Conservation (phyloP, 441 rosid species). For the Jatropha multifida region DNA sequence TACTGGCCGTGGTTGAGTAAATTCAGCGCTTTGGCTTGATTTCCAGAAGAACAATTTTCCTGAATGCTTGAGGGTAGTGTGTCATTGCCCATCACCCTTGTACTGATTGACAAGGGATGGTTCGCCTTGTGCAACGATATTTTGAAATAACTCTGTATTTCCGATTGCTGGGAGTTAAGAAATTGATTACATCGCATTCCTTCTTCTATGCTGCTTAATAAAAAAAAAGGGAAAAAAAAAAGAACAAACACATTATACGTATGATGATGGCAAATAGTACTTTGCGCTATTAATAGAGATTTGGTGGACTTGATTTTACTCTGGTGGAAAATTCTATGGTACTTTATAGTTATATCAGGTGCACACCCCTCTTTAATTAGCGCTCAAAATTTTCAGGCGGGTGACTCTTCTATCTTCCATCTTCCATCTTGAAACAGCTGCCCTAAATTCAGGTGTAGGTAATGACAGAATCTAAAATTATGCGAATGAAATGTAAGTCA, state of each 20-base stretch:
- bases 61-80: not conserved
- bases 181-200: not conserved
- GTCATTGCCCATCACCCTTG: not conserved
- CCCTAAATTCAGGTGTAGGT: no score
- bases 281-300: not conserved
- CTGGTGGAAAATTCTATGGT: not conserved
- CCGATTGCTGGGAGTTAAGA: not conserved
- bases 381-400: not conserved
- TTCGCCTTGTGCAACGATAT: not conserved
- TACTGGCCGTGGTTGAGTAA: constrained; percentile 79
- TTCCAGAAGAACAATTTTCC: not conserved
- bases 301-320: not conserved
- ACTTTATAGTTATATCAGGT: not conserved
- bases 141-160: not conserved
- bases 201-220: no score
- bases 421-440: no score
- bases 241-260: no score
- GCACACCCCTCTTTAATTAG: no score
- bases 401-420: no score
- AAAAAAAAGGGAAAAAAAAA: no score
- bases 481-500: no score
- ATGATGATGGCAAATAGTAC: not conserved
- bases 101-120: not conserved
- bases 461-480: no score
- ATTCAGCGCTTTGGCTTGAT: not conserved